phyloP scores from a whole-genome alignment of 2,329 filamentous ascomycete genomes.

The Claviceps fusiformis region DNA sequence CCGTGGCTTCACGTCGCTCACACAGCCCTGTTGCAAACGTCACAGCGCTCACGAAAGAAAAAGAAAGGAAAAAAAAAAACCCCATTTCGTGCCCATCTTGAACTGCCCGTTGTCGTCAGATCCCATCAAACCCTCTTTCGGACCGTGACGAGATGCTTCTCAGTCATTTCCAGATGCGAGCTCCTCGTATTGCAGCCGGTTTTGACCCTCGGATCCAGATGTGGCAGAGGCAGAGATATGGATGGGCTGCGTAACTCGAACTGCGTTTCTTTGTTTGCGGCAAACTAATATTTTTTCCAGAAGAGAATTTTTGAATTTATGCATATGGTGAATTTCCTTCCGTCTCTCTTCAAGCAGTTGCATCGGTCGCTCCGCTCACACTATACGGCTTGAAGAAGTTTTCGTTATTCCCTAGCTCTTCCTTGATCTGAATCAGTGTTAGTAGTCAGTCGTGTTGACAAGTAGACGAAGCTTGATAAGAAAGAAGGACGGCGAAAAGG shows the following conservation, averaged over 20 bases:
- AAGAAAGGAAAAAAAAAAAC: not conserved
- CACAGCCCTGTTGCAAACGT: not conserved
- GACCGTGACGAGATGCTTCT: not conserved
- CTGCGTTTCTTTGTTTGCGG: too few relatives aligned
- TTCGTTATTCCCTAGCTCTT: conserved; percentile 73
- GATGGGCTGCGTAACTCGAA: not conserved
- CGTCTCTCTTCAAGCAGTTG: conserved; percentile 17
- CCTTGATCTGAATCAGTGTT: conserved; percentile 57
- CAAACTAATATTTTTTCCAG: not conserved
- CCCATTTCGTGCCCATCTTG: not conserved
- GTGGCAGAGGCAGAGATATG: not conserved
- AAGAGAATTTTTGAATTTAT: not conserved
- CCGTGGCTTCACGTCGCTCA: not conserved
- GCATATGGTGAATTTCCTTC: not conserved
- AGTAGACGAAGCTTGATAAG: not conserved
- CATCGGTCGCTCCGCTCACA: conserved; percentile 31
- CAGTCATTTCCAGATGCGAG: not conserved
- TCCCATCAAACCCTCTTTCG: not conserved
- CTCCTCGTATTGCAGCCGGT: not conserved
- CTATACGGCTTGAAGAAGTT: conserved; percentile 71
- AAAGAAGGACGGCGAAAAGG: not conserved
- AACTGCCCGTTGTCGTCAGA: not conserved
- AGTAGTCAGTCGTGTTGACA: not conserved
- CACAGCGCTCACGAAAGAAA: not conserved
- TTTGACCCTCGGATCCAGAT: not conserved